phyloP scores from a whole-genome alignment of 257 asterid genomes.

The Plantago major region DNA sequence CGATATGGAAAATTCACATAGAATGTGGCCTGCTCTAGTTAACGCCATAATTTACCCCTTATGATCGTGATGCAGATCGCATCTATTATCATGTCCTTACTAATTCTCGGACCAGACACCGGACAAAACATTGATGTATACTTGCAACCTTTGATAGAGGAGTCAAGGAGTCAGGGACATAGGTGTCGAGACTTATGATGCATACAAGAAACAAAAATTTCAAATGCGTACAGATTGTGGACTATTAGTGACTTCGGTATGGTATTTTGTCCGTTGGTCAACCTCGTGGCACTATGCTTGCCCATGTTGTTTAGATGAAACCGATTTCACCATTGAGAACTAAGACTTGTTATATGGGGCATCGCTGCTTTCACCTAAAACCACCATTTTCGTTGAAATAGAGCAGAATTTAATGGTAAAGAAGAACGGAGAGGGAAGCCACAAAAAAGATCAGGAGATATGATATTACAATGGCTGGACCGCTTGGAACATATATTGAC shows the following conservation, averaged over 20 bases:
- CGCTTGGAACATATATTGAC: no score
- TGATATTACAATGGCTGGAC: not conserved
- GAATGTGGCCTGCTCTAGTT: constrained; percentile 1
- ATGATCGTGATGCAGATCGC: not conserved
- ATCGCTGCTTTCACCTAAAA: not conserved
- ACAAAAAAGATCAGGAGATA: not conserved
- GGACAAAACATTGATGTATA: not conserved
- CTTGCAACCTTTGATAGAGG: not conserved
- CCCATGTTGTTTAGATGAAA: not conserved
- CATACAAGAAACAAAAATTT: not conserved
- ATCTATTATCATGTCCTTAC: not conserved
- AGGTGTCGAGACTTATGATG: constrained; percentile 1
- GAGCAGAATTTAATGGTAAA: constrained; percentile 2
- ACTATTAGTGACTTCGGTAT: not conserved
- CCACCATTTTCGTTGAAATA: constrained; percentile 4
- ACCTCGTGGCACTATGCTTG: not conserved
- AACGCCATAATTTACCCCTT: not conserved
- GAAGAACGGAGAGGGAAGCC: not conserved
- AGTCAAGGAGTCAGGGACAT: not conserved
- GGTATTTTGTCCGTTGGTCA: not conserved
- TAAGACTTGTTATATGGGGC: constrained; percentile 8
- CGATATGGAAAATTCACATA: no score
- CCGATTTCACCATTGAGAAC: not conserved
- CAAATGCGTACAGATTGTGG: not conserved
- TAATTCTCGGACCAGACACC: not conserved